Conservation (phyloP, 495 filamentous ascomycete genomes). For the Aspergillus nanangensis region DNA sequence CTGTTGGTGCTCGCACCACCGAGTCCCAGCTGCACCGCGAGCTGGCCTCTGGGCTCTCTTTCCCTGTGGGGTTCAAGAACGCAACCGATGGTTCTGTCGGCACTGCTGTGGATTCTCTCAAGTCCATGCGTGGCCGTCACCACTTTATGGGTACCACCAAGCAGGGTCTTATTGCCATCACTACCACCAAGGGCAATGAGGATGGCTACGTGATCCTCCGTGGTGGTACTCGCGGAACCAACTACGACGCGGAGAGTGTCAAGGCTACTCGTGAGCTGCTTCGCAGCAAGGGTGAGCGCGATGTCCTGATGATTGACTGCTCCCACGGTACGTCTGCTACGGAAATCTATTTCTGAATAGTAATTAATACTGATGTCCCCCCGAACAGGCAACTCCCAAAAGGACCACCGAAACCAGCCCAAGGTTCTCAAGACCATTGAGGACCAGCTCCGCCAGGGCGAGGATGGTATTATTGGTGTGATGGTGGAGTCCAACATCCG, state of each 20-base stretch:
- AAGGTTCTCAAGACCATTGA: slow-evolving; percentile 71
- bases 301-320: slow-evolving; percentile 90
- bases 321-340: slow-evolving; percentile 52
- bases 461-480: slow-evolving; percentile 77
- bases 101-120: slow-evolving; percentile 85
- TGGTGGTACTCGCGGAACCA: slow-evolving; percentile 77
- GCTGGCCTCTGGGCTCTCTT: slow-evolving; percentile 83
- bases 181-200: slow-evolving; percentile 75
- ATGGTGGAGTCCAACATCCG: slow-evolving; percentile 93
- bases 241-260: slow-evolving; percentile 76
- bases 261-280: slow-evolving; percentile 66
- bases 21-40: slow-evolving; percentile 87
- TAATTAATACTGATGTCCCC: neutral
- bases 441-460: slow-evolving; percentile 72
- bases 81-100: slow-evolving; percentile 79
- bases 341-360: neutral
- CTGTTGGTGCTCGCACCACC: slow-evolving; percentile 85
- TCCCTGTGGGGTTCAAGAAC: slow-evolving; percentile 95
- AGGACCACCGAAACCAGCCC: slow-evolving; percentile 69
- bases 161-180: slow-evolving; percentile 85
- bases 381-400: slow-evolving; percentile 33
- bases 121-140: slow-evolving; percentile 60
- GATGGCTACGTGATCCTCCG: slow-evolving; percentile 87
- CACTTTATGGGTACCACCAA: slow-evolving; percentile 95
- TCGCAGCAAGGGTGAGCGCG: slow-evolving; percentile 67